These are phyloP conservation scores for Rhexocercosporidium sp. DNA, from an alignment of 2,329 filamentous ascomycete species.

Conservation along the genomic window DNA sequence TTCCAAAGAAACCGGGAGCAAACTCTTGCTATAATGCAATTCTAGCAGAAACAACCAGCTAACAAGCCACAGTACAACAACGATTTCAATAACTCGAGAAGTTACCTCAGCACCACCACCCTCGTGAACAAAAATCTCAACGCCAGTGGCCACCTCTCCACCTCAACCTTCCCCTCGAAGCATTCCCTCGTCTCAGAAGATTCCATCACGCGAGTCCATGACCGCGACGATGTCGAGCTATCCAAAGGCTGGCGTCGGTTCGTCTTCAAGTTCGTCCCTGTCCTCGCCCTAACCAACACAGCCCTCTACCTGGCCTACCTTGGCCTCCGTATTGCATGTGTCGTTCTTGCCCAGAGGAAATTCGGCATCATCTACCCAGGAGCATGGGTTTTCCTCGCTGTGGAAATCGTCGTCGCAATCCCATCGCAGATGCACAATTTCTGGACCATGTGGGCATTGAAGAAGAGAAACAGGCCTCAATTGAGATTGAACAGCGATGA, in stretches of 20 bases:
- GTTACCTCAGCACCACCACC: conserved; percentile 16
- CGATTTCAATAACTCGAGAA: conserved; percentile 4
- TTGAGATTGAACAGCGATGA: conserved; percentile 55
- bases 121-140: conserved; percentile 4
- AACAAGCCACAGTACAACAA: neutral
- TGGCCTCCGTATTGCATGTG: conserved; percentile 55
- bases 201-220: conserved; percentile 8
- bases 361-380: conserved; percentile 48
- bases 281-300: conserved; percentile 9
- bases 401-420: conserved; percentile 54
- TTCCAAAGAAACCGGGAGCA: no score
- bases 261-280: conserved; percentile 17
- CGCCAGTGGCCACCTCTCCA: neutral
- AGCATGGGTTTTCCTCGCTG: conserved; percentile 61
- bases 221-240: conserved; percentile 19
- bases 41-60: neutral
- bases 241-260: conserved; percentile 13
- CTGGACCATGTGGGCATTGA: conserved; percentile 34
- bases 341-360: conserved; percentile 53
- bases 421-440: conserved; percentile 24
- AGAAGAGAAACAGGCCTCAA: conserved; percentile 58
- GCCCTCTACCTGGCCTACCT: conserved; percentile 49
- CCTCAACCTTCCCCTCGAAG: conserved; percentile 1
- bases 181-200: neutral
- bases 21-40: no score